These are phyloP conservation scores for Ramularia endophylla DNA, from an alignment of 2,329 filamentous ascomycete genomes.

Conservation along the genomic window DNA sequence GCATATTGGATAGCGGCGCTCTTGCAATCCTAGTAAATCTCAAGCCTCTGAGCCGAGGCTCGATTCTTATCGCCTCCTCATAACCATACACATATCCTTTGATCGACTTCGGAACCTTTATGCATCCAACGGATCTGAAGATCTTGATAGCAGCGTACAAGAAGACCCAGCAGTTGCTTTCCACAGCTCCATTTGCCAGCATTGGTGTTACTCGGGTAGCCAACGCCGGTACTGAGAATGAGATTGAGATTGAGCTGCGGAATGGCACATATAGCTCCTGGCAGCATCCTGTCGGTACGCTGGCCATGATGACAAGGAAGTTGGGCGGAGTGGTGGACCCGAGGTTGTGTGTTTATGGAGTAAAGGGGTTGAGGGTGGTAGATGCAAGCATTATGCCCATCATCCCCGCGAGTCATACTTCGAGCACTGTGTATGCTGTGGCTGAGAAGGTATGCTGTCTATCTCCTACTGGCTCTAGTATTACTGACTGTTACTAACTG, in stretches of 20 bases:
- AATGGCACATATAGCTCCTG: slow-evolving; percentile 8
- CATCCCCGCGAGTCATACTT: slow-evolving; percentile 18
- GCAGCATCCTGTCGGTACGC: slow-evolving; percentile 9
- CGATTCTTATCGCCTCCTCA: too few species aligned
- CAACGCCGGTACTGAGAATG: slow-evolving; percentile 16
- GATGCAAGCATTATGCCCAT: slow-evolving; percentile 28
- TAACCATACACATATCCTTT: slow-evolving; percentile 26
- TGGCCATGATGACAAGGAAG: slow-evolving; percentile 15
- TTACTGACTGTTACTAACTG: too few species aligned
- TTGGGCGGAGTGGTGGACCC: slow-evolving; percentile 26
- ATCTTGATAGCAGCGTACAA: slow-evolving; percentile 31
- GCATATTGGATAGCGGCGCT: too few species aligned
- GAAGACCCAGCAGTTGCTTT: slow-evolving; percentile 28
- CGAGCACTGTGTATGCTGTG: slow-evolving; percentile 28
- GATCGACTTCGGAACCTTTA: slow-evolving; percentile 30
- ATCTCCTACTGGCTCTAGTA: too few species aligned
- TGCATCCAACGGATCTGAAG: slow-evolving; percentile 32
- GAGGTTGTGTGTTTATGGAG: slow-evolving; percentile 26
- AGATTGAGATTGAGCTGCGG: neutral
- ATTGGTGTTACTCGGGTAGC: slow-evolving; percentile 30
- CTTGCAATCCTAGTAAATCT: too few species aligned
- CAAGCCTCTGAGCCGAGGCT: too few species aligned
- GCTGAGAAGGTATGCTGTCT: slow-evolving; percentile 35
- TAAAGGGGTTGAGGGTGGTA: too few species aligned
- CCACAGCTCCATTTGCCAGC: slow-evolving; percentile 23